Percentiles rank a stretch among this genome's conserved stretches.
phyloP scores from a whole-genome alignment of 768 basidiomycete species.

The Boletus speciosus region DNA sequence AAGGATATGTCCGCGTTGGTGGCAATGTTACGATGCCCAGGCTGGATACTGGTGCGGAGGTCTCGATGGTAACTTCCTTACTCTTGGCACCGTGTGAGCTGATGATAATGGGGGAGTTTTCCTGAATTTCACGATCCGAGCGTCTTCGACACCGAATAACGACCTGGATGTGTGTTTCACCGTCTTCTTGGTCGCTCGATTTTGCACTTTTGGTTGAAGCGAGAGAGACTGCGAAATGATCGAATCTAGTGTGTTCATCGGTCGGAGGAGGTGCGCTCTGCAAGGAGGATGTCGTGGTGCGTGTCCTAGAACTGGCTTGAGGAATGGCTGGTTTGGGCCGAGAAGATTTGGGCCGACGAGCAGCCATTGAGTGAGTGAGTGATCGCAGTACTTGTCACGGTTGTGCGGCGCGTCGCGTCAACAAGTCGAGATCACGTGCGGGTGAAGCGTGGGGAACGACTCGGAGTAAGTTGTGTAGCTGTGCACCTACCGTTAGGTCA shows the following conservation, averaged over 20 bases:
- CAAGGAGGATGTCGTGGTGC: slow-evolving; percentile 42
- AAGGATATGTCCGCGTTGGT: slow-evolving; percentile 83
- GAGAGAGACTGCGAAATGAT: slow-evolving; percentile 26
- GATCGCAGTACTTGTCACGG: not conserved
- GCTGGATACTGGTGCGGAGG: slow-evolving; percentile 62
- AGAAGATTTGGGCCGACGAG: slow-evolving; percentile 54
- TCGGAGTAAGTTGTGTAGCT: no score
- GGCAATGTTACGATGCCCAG: slow-evolving; percentile 73
- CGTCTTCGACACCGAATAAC: slow-evolving; percentile 86
- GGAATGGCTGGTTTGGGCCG: slow-evolving; percentile 35
- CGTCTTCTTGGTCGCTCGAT: slow-evolving; percentile 33
- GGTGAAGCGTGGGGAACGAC: not conserved
- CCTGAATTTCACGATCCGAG: slow-evolving; percentile 79
- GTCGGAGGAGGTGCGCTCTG: slow-evolving; percentile 25
- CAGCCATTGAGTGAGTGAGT: slow-evolving; percentile 48
- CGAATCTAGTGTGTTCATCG: slow-evolving; percentile 16
- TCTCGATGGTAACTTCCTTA: slow-evolving; percentile 78
- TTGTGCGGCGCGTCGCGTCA: slow-evolving; percentile 31
- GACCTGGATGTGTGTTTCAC: slow-evolving; percentile 88
- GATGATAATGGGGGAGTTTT: slow-evolving; percentile 86
- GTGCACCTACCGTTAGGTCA: not conserved
- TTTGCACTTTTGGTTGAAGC: slow-evolving; percentile 27
- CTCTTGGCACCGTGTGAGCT: slow-evolving; percentile 72
- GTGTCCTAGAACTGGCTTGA: slow-evolving; percentile 41
- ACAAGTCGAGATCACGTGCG: slow-evolving; percentile 32